Evolutionary conservation across 192 early-diverging fungal genomes (phyloP).

Genomic region (Lunasporangiospora selenospora): DNA sequence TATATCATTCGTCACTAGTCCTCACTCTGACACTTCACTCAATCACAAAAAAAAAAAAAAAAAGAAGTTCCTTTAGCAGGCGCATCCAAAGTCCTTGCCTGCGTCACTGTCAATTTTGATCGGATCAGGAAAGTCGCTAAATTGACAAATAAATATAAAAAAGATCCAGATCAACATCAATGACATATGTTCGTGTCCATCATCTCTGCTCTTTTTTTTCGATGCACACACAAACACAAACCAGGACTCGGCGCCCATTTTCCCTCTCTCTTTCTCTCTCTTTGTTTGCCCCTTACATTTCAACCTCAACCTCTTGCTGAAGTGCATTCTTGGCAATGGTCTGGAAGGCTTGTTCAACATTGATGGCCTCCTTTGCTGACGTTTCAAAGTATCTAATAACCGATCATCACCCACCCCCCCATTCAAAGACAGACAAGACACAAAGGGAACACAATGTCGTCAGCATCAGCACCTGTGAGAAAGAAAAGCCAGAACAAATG

Average conservation of each 20-base stretch:
- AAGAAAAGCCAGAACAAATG: too few relatives aligned
- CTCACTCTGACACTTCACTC: background rate
- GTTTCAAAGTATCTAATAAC: slow-evolving; percentile 93
- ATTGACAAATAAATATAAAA: slow-evolving; percentile 4
- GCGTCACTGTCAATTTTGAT: slow-evolving; percentile 87
- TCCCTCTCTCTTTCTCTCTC: background rate
- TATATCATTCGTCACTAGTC: background rate
- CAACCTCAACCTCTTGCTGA: slow-evolving; percentile 91
- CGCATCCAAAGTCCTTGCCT: slow-evolving; percentile 66
- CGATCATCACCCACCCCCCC: too few relatives aligned
- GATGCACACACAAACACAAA: slow-evolving; percentile 4
- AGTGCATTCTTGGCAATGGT: slow-evolving; percentile 95
- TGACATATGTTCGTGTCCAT: too few relatives aligned
- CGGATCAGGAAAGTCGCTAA: slow-evolving; percentile 87
- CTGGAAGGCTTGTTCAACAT: slow-evolving; percentile 97
- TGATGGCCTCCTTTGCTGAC: slow-evolving; percentile 97
- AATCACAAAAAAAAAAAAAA: too few relatives aligned
- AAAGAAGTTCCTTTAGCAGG: slow-evolving; percentile 68
- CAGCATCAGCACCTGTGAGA: too few relatives aligned
- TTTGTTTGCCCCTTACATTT: slow-evolving; percentile 61
- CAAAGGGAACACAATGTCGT: too few relatives aligned
- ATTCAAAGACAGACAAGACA: too few relatives aligned
- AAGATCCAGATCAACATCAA: background rate
- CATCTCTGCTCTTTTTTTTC: background rate
- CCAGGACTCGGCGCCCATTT: slow-evolving; percentile 34